A percentile compares a stretch with the other conserved stretches of the same genome.
phyloP scores from a whole-genome alignment of 495 filamentous ascomycete genomes.

The Tuber brumale region DNA sequence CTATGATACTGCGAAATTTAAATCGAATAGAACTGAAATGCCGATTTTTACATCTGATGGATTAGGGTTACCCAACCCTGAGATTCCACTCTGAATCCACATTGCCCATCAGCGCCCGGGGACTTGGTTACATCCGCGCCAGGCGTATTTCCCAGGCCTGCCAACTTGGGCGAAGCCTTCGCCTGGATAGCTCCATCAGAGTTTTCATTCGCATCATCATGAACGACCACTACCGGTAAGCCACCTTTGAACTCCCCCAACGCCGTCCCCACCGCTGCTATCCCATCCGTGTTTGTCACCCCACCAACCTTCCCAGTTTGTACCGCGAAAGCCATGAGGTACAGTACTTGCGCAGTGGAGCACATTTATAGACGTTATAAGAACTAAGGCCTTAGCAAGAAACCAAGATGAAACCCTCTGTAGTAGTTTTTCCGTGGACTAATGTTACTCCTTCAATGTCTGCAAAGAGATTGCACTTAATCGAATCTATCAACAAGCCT shows the following conservation, averaged over 20 bases:
- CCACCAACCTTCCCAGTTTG: slow-evolving; percentile 36
- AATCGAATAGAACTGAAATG: background rate
- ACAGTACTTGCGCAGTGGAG: slow-evolving; percentile 40
- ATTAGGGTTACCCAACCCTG: background rate
- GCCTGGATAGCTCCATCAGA: slow-evolving; percentile 37
- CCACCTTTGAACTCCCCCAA: slow-evolving; percentile 41
- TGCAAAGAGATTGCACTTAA: slow-evolving; percentile 40
- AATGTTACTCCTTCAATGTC: slow-evolving; percentile 44
- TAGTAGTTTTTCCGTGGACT: slow-evolving; percentile 40
- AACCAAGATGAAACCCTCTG: slow-evolving; percentile 43
- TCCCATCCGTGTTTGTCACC: slow-evolving; percentile 44
- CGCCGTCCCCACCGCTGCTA: slow-evolving; percentile 40
- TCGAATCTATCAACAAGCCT: slow-evolving; percentile 39
- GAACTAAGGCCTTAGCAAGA: slow-evolving; percentile 44
- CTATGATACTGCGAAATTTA: background rate
- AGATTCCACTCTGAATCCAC: slow-evolving; percentile 18
- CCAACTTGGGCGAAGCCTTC: slow-evolving; percentile 42
- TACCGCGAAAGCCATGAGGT: slow-evolving; percentile 43
- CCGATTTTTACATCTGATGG: background rate
- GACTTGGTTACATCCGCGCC: slow-evolving; percentile 8
- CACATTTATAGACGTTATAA: slow-evolving; percentile 43
- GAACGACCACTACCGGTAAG: slow-evolving; percentile 41
- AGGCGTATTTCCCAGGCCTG: slow-evolving; percentile 40
- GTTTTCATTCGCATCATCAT: slow-evolving; percentile 44
- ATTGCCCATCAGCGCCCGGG: slow-evolving; percentile 4